Evolutionary conservation across 305 asterid genomes (phyloP).

Genomic region (Nicotiana rustica): DNA sequence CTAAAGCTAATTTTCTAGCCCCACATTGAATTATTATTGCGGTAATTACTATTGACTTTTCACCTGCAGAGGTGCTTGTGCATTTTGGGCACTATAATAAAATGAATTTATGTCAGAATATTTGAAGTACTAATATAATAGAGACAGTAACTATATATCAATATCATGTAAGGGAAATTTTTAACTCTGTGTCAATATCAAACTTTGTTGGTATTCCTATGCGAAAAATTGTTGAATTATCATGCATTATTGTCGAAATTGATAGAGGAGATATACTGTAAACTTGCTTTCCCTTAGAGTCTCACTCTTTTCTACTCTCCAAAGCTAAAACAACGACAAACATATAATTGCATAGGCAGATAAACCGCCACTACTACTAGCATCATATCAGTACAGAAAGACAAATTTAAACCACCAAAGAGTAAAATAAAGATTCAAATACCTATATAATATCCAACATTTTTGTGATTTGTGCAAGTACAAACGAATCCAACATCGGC

Average conservation of each 20-base stretch:
- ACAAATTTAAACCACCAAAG: too few relatives aligned
- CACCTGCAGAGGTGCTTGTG: constrained; percentile 3
- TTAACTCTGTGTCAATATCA: not conserved
- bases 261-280: constrained; percentile 13
- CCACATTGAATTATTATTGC: constrained; percentile 21
- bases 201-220: not conserved
- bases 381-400: too few relatives aligned
- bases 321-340: too few relatives aligned
- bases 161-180: constrained; percentile 1
- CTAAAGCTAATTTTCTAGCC: not conserved
- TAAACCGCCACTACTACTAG: too few relatives aligned
- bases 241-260: not conserved
- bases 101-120: not conserved
- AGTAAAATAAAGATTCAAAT: too few relatives aligned
- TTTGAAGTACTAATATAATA: not conserved
- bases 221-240: not conserved
- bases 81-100: constrained; percentile 18
- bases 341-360: too few relatives aligned
- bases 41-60: constrained; percentile 1
- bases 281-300: too few relatives aligned
- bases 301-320: too few relatives aligned
- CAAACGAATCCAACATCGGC: too few relatives aligned
- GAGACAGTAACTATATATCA: not conserved
- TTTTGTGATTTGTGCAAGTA: too few relatives aligned
- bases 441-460: too few relatives aligned